These are phyloP conservation scores for Dipodascopsis uninucleata DNA, from an alignment of 805 yeast species.

Conservation along the genomic window DNA sequence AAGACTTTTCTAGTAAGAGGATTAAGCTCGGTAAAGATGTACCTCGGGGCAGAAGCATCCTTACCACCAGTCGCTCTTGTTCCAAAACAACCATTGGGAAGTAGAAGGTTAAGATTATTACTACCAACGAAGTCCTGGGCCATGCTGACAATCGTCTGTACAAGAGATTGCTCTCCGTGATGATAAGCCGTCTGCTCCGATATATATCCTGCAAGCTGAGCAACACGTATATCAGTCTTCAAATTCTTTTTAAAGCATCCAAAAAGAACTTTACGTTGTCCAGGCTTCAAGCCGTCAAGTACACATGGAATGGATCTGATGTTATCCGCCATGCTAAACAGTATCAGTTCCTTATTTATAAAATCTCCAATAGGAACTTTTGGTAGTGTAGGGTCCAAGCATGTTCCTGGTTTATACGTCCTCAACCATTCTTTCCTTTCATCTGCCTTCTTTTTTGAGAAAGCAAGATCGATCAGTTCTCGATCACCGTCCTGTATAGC, in stretches of 20 bases:
- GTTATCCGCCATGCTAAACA: conserved; percentile 95
- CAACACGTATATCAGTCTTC: conserved; percentile 76
- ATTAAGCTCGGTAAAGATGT: conserved; percentile 81
- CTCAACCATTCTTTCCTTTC: conserved; percentile 97
- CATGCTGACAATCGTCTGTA: conserved; percentile 85
- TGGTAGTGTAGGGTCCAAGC: conserved; percentile 68
- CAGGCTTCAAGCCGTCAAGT: conserved; percentile 93
- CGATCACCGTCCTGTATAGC: conserved; percentile 71
- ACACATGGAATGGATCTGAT: conserved; percentile 92
- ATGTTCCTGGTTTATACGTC: conserved; percentile 87
- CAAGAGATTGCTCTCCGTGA: conserved; percentile 87
- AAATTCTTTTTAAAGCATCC: conserved; percentile 83
- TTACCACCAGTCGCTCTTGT: conserved; percentile 96
- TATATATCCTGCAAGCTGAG: conserved; percentile 85
- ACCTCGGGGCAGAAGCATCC: conserved; percentile 97
- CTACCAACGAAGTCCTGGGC: conserved; percentile 96
- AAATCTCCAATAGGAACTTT: conserved; percentile 89
- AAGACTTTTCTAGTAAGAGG: conserved; percentile 73
- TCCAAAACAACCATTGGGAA: conserved; percentile 95
- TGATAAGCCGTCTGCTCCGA: conserved; percentile 89
- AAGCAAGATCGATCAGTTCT: conserved; percentile 80
- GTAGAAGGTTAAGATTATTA: conserved; percentile 76
- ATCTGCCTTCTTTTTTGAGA: conserved; percentile 91
- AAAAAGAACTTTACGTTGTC: conserved; percentile 88
- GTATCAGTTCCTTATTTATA: conserved; percentile 88